Evolutionary conservation across 2,329 filamentous ascomycete genomes (phyloP).

Genomic region (Xenosphaeropsis pyriputrescens): DNA sequence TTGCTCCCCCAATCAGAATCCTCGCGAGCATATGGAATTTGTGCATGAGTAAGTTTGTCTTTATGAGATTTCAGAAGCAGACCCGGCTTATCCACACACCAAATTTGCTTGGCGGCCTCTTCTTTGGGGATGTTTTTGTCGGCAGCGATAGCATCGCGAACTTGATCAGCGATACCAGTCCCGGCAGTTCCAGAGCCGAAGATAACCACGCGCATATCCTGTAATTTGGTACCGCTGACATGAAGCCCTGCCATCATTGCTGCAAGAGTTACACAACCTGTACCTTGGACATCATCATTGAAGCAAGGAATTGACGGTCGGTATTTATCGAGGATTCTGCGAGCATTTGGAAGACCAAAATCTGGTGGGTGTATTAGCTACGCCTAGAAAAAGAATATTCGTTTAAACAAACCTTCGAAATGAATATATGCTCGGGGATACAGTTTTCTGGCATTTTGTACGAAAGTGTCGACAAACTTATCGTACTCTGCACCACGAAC

Average conservation of each 20-base stretch:
- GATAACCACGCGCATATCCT: conserved; percentile 56
- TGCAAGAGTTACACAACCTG: conserved; percentile 74
- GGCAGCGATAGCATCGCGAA: conserved; percentile 62
- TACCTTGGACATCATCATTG: conserved; percentile 85
- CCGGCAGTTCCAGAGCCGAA: conserved; percentile 76
- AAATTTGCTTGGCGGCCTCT: conserved; percentile 71
- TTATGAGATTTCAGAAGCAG: conserved; percentile 51
- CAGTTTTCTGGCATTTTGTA: conserved; percentile 48
- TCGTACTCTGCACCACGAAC: conserved; percentile 62
- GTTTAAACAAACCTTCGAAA: conserved; percentile 60
- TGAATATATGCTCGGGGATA: conserved; percentile 77
- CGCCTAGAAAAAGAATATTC: too few species aligned
- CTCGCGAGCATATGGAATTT: conserved; percentile 50
- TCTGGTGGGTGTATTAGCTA: neutral
- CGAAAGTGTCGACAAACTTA: conserved; percentile 60
- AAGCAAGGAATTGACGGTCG: conserved; percentile 65
- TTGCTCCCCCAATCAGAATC: conserved; percentile 47
- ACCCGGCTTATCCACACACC: conserved; percentile 71
- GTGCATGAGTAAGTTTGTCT: conserved; percentile 48
- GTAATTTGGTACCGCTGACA: conserved; percentile 49
- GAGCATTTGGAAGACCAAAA: conserved; percentile 20
- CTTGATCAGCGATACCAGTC: conserved; percentile 74
- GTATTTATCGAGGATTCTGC: conserved; percentile 64
- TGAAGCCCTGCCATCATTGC: conserved; percentile 66
- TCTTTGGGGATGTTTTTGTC: conserved; percentile 51